Conservation (phyloP, 2,329 filamentous ascomycete species). For the Sporothrix humicola region DNA sequence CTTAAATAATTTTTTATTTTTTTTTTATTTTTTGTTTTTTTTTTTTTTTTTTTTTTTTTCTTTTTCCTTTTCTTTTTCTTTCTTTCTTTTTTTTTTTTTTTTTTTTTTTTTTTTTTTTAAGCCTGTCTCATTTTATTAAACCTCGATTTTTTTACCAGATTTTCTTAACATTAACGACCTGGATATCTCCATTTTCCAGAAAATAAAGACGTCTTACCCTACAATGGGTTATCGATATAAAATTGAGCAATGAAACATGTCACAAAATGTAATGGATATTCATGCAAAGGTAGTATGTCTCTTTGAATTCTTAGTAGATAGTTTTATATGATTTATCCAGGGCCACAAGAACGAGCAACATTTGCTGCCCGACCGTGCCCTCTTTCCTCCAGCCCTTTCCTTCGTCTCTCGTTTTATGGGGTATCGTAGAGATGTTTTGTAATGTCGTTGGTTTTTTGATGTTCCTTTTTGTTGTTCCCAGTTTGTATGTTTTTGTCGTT, state of each 20-base stretch:
- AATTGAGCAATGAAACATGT: background rate
- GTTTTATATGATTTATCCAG: background rate
- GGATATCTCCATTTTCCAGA: too few species aligned
- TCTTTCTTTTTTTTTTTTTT: too few species aligned
- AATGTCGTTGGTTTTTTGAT: slow-evolving; percentile 35
- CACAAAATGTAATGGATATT: too few species aligned
- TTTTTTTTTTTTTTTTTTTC: too few species aligned
- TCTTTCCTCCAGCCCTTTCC: background rate
- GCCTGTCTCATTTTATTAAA: background rate
- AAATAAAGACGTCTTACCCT: too few species aligned
- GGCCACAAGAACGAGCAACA: background rate
- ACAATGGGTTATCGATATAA: too few species aligned
- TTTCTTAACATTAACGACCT: background rate
- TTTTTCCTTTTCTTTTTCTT: too few species aligned
- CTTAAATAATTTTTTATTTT: too few species aligned
- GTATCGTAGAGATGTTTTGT: slow-evolving; percentile 49
- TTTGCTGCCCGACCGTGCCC: background rate
- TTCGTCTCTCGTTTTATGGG: slow-evolving; percentile 39
- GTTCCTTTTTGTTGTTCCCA: background rate
- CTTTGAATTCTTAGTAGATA: background rate
- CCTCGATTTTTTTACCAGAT: background rate
- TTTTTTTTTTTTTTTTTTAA: background rate
- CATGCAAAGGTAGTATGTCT: background rate
- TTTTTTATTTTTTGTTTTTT: too few species aligned
- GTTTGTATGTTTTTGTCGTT: slow-evolving; percentile 29